phyloP scores from a whole-genome alignment of 176 grass and related monocot species.

The Oryza australiensis region DNA sequence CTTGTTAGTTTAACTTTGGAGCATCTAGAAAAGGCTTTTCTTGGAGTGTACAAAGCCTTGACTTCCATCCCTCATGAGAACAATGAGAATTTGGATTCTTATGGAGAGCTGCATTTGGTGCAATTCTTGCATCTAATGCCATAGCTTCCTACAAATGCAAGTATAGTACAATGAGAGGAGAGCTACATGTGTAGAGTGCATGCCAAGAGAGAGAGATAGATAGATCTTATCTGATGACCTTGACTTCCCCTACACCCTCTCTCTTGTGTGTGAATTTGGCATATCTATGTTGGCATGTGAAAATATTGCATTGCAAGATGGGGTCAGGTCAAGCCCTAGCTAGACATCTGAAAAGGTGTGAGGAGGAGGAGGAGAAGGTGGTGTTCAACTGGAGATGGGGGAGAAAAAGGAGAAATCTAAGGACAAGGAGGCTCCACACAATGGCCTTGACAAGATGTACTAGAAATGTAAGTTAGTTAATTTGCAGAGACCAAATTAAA shows the following conservation, averaged over 20 bases:
- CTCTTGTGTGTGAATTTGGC: constrained; percentile 53
- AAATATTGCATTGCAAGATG: constrained; percentile 32
- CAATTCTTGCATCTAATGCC: constrained; percentile 51
- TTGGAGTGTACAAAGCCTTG: constrained; percentile 60
- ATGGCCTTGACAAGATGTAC: constrained; percentile 42
- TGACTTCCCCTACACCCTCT: constrained; percentile 44
- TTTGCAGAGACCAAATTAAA: constrained; percentile 34
- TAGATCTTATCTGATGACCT: constrained; percentile 51
- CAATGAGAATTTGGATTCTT: constrained; percentile 46
- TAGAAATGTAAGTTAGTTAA: constrained; percentile 38
- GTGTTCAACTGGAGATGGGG: constrained; percentile 34
- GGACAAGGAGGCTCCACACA: constrained; percentile 44
- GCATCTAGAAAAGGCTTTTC: constrained; percentile 53
- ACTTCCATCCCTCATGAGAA: constrained; percentile 45
- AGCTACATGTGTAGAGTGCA: constrained; percentile 24
- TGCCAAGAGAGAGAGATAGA: neutral
- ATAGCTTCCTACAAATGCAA: constrained; percentile 55
- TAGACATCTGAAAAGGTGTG: constrained; percentile 82
- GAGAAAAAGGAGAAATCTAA: constrained; percentile 40
- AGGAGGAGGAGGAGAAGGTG: constrained; percentile 56
- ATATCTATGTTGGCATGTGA: constrained; percentile 38
- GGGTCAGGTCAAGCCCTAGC: constrained; percentile 48
- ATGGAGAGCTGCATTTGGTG: constrained; percentile 48
- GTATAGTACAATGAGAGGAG: constrained; percentile 32
- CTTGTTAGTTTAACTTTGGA: constrained; percentile 17